Evolutionary conservation across 139 green algal species (phyloP).

Genomic region (Spirogloea muscicola): DNA sequence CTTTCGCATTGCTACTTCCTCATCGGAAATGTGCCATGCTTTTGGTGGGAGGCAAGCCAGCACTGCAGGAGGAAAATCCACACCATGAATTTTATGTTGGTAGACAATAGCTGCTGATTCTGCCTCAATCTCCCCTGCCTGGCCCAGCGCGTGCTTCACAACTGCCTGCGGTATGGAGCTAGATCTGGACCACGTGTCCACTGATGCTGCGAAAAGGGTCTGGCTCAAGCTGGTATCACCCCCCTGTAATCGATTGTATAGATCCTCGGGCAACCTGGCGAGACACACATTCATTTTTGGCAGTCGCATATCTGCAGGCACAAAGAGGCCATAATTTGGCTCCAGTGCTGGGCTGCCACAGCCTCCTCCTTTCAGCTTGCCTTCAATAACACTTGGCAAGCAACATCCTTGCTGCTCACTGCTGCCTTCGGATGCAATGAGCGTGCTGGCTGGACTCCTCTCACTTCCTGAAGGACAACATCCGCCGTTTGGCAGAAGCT

Average conservation of each 20-base stretch:
- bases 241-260: conserved; percentile 15
- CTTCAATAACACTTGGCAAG: background rate
- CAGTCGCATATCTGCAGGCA: conserved; percentile 44
- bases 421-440: background rate
- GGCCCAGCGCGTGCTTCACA: conserved; percentile 56
- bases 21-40: conserved; percentile 67
- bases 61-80: conserved; percentile 55
- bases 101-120: conserved; percentile 61
- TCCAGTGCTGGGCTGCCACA: background rate
- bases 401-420: background rate
- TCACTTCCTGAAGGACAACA: background rate
- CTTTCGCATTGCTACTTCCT: conserved; percentile 59
- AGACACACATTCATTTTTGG: conserved; percentile 36
- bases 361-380: background rate
- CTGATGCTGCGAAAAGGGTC: background rate
- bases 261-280: background rate
- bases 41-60: conserved; percentile 75
- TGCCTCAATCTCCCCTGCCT: conserved; percentile 68
- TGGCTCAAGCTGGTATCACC: conserved; percentile 1
- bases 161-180: conserved; percentile 28
- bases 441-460: background rate
- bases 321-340: background rate
- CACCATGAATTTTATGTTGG: conserved; percentile 18
- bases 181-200: conserved; percentile 18
- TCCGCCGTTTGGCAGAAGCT: no score